Base-by-base conservation (phyloP, 2,329 filamentous ascomycete species). In the Phoma herbarum region DNA sequence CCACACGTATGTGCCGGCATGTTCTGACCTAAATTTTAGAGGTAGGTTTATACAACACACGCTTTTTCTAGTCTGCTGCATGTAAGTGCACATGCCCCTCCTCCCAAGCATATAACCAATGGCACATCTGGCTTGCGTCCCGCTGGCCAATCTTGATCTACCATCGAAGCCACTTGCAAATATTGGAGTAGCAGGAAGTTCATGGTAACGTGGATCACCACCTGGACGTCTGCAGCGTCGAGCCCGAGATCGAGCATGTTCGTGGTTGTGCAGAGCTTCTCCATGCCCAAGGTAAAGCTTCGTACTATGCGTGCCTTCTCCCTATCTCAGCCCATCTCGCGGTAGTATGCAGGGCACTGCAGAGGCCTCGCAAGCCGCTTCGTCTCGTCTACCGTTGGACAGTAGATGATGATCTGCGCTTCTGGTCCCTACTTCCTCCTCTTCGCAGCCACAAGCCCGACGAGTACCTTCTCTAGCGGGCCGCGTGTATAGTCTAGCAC, bases 401-500 rank as follows among this genome's bases (percentile, higher is more conserved):
- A 52, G 33, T 26, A 52, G 11, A 52, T 23, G 20, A 53, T 23
- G 26, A 52, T 52, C 37, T 52, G 37, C 41, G 50, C 50, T 11
- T 29, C 29, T 31, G 28, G 22, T 44, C 23, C 26, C 29, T 53
- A 37, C 20, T 37, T 14, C n/a, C 22, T 37, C 42, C 29, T 53
- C 28, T 43, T 45, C 26, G 39, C 50, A 18, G 37, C 29, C 26
- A 37, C 37, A 10, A 45, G 37, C 29, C 16, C 25, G 11, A 28
- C 35, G 33, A 53, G 37, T 26, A 33, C 41, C 16, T 14, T 22
- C 16, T 45, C 50, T 28, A 45, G 18, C 18, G 37, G 35, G 26
- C 41, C 50, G 8, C 23, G 28, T 10, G 18, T 26, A 18, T 45
- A 33, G n/a, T 26, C 43, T n/a, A 46, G 43, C 43, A 46, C 26